Conservation (phyloP, 2,329 filamentous ascomycete genomes). For the Alternaria sp. region DNA sequence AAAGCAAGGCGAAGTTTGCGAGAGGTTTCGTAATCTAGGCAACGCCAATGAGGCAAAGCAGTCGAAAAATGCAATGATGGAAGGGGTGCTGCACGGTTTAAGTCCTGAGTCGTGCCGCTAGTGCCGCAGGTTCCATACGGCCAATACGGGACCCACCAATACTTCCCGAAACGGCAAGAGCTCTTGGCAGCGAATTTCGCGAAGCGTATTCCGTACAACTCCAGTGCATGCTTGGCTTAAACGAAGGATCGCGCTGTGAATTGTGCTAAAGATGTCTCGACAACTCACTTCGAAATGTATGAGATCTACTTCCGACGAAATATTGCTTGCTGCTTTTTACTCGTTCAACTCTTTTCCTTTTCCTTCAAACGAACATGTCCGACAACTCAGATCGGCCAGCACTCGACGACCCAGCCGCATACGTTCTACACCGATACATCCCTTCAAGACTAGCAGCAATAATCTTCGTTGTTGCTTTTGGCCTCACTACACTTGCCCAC, state of each 20-base stretch:
- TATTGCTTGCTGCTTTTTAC: not conserved
- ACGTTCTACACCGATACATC: constrained; percentile 45
- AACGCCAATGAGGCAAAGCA: not conserved
- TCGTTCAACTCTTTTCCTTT: not conserved
- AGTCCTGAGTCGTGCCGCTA: not conserved
- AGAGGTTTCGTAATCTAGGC: not conserved
- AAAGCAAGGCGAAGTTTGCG: not conserved
- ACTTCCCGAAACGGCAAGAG: not conserved
- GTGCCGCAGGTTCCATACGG: constrained; percentile 3
- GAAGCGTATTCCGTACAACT: constrained; percentile 1
- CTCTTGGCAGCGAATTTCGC: constrained; percentile 7
- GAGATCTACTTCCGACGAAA: not conserved
- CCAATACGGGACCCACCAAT: constrained; percentile 3
- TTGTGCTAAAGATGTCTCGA: constrained; percentile 1
- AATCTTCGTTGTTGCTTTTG: constrained; percentile 59
- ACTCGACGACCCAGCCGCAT: constrained; percentile 28
- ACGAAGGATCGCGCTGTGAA: not conserved
- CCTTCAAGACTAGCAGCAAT: constrained; percentile 58
- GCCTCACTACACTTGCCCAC: constrained; percentile 53
- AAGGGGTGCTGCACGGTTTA: constrained; percentile 1
- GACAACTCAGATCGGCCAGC: constrained; percentile 14
- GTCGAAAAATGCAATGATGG: not conserved
- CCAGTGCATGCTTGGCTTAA: not conserved
- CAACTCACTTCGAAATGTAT: not conserved
- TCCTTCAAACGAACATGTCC: constrained; percentile 2